A percentile compares a stretch with the other conserved stretches of the same genome.
phyloP scores from a whole-genome alignment of 2,329 filamentous ascomycete species.

The Neurospora crassa region DNA sequence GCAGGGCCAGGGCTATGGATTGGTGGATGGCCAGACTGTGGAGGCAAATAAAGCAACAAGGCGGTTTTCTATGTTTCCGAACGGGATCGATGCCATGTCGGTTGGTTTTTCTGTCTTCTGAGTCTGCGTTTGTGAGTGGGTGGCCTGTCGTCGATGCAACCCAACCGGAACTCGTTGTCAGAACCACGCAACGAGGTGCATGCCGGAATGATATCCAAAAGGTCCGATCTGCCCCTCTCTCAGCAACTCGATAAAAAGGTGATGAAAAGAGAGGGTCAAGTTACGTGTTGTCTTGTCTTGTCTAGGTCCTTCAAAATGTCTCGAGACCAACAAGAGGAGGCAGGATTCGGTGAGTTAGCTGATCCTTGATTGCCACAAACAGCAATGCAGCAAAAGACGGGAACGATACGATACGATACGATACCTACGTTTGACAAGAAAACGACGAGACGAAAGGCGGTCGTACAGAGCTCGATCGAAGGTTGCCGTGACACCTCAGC shows the following conservation, averaged over 20 bases:
- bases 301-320: not conserved
- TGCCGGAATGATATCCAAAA: not conserved
- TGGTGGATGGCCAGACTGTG: not conserved
- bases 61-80: not conserved
- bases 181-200: not conserved
- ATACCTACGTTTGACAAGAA: not conserved
- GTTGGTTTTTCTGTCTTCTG: not conserved
- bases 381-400: not conserved
- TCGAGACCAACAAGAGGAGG: not conserved
- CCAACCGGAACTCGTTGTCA: not conserved
- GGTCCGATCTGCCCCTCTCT: not conserved
- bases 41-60: not conserved
- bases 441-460: not conserved
- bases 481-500: not conserved
- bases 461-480: not conserved
- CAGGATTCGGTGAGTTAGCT: not conserved
- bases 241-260: not conserved
- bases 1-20: not conserved
- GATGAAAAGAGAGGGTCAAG: not conserved
- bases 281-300: not conserved
- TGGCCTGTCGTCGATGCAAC: not conserved
- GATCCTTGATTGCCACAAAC: not conserved
- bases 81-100: not conserved
- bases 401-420: not conserved
- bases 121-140: not conserved